Base-by-base conservation (phyloP, 2,329 filamentous ascomycete species). In the Cordyceps militaris region DNA sequence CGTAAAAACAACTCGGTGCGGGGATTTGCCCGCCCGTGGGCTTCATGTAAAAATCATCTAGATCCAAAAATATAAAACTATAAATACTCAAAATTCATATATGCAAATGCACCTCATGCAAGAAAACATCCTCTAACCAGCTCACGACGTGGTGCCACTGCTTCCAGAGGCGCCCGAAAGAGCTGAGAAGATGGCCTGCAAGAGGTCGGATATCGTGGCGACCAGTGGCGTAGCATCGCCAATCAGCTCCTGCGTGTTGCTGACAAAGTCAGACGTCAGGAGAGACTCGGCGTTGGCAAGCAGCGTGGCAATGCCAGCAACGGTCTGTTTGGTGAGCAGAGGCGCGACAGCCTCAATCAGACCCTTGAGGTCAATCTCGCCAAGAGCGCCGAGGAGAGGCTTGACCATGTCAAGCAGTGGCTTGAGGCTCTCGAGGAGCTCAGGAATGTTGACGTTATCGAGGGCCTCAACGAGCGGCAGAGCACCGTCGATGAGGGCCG, bases 161-260 rank as follows among this genome's bases (percentile, higher is more conserved):
- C 34, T 36, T 36, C 9, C 23, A 16, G 38, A 9, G 16, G 38
- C 5, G 23, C 42, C 36, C 21, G 40, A 43, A 3, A 57, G 55
- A 28, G 55, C 55, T 3, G 38, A 43, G 40, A 57, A 57, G 28
- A 57, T 51, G n/a, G 55, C 55, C 21, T 44, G 38, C 16, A 57
- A 16, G 9, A 57, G 38, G 47, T 57, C 55, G 14, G 55, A 57
- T 19, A 57, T 19, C 30, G 55, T 57, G 10, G 55, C 55, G 23
- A 57, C 55, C 47, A 57, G 16, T 24, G 72, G 73, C 61, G 73
- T 74, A 3, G 73, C 73, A 58, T 75, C 72, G 26, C 69, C 71
- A 62, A 76, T 76, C 34, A 77, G 63, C 57, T 76, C 74, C 2
- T 67, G 68, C 38, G 74, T 74, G 60, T 77, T 72, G 21, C 69